phyloP scores from a whole-genome alignment of 2,329 filamentous ascomycete genomes.

The Hypocreales sp. region DNA sequence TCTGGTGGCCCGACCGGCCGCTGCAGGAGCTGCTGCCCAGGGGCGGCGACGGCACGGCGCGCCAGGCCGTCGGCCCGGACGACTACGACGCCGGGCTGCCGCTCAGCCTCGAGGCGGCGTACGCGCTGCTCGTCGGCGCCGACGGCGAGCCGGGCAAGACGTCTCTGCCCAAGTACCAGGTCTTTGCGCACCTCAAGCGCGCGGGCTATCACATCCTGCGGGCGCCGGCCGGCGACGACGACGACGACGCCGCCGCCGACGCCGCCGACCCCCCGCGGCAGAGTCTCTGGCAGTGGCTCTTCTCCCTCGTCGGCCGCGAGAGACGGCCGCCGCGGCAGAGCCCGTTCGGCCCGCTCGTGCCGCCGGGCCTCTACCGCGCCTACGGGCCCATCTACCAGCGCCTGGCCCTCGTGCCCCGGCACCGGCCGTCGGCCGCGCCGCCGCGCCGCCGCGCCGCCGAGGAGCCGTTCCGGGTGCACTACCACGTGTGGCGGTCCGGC shows the following conservation, averaged over 20 bases:
- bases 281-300: slow-evolving; percentile 36
- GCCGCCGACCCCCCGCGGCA: slow-evolving; percentile 4
- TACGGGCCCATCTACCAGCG: slow-evolving; percentile 61
- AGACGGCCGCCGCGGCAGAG: slow-evolving; percentile 9
- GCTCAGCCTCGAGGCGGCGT: slow-evolving; percentile 81
- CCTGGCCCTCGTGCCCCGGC: slow-evolving; percentile 56
- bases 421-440: slow-evolving; percentile 36
- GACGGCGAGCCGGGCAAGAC: slow-evolving; percentile 46
- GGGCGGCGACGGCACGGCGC: slow-evolving; percentile 9
- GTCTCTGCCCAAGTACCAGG: slow-evolving; percentile 66
- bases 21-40: slow-evolving; percentile 32
- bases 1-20: slow-evolving; percentile 60
- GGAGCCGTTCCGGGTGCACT: slow-evolving; percentile 57
- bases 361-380: slow-evolving; percentile 48
- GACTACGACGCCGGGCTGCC: slow-evolving; percentile 54
- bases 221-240: slow-evolving; percentile 27
- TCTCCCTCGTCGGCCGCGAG: slow-evolving; percentile 25
- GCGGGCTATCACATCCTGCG: slow-evolving; percentile 69
- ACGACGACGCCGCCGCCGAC: slow-evolving; percentile 2
- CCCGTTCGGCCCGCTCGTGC: slow-evolving; percentile 40
- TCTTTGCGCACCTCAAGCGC: slow-evolving; percentile 74
- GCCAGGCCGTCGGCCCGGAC: slow-evolving; percentile 11
- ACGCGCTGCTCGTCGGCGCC: slow-evolving; percentile 65
- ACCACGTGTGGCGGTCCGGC: slow-evolving; percentile 61
- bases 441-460: slow-evolving; percentile 10